A percentile compares a stretch with the other conserved stretches of the same genome.
These are phyloP conservation scores for Chlamydomonas sp. DNA, from an alignment of 139 green algal species.

Conservation along the genomic window DNA sequence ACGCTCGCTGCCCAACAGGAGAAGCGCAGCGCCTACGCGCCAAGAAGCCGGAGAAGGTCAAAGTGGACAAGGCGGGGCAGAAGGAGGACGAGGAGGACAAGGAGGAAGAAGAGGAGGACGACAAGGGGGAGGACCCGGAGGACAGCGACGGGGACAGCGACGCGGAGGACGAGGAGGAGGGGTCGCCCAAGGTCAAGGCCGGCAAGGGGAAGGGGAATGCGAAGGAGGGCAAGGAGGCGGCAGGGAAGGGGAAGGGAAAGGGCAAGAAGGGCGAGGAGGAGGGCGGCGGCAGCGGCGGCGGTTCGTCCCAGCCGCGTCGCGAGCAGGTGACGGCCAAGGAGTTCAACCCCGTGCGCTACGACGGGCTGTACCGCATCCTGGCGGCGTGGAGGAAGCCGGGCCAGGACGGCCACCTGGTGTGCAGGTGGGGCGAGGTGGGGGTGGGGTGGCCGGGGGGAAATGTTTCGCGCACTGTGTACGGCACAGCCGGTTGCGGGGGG, in stretches of 20 bases:
- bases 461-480: not conserved
- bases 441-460: not conserved
- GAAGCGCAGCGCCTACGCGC: slow-evolving; percentile 93
- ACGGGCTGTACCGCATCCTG: slow-evolving; percentile 95
- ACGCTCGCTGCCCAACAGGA: slow-evolving; percentile 72
- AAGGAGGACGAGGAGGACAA: not conserved
- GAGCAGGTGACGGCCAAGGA: not conserved
- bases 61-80: slow-evolving; percentile 38
- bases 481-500: not conserved
- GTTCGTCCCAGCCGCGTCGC: not conserved
- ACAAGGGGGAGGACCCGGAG: not conserved
- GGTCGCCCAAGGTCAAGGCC: not conserved
- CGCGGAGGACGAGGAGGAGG: not conserved
- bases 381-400: slow-evolving; percentile 89
- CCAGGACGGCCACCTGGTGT: slow-evolving; percentile 79
- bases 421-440: slow-evolving; percentile 46
- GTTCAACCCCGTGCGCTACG: slow-evolving; percentile 83
- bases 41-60: slow-evolving; percentile 44
- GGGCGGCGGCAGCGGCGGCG: too few relatives aligned
- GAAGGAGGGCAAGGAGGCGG: not conserved
- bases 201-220: not conserved
- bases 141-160: too few relatives aligned
- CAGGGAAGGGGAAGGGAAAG: not conserved
- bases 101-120: not conserved
- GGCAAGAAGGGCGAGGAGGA: not conserved